phyloP scores from a whole-genome alignment of 2,329 filamentous ascomycete genomes.

The Colletotrichum tofieldiae region DNA sequence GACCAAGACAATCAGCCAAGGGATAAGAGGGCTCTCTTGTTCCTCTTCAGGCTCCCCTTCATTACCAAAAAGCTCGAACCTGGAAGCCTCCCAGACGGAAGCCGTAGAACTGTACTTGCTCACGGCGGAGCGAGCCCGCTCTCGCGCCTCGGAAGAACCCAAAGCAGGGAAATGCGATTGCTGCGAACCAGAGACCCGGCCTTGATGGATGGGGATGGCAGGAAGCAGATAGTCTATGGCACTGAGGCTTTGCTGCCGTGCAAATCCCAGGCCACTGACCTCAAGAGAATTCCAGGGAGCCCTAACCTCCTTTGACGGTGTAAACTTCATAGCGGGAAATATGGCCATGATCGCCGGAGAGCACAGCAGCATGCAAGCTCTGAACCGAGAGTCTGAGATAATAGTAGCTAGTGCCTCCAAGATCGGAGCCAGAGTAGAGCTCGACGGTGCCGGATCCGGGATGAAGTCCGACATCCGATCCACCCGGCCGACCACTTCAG shows the following conservation, averaged over 20 bases:
- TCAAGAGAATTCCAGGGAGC: conserved; percentile 69
- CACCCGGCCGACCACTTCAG: conserved; percentile 68
- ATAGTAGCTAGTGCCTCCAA: conserved; percentile 85
- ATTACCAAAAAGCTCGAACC: conserved; percentile 47
- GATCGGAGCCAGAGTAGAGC: conserved; percentile 76
- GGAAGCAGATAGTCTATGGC: conserved; percentile 79
- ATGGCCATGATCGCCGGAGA: conserved; percentile 79
- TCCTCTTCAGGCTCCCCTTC: conserved; percentile 66
- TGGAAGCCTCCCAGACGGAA: conserved; percentile 52
- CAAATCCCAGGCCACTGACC: conserved; percentile 64
- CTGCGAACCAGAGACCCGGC: conserved; percentile 46
- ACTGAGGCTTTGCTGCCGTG: conserved; percentile 63
- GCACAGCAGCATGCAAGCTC: conserved; percentile 79
- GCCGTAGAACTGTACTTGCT: conserved; percentile 49
- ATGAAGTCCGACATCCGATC: conserved; percentile 71
- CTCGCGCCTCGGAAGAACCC: conserved; percentile 59
- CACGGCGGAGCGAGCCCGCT: conserved; percentile 50
- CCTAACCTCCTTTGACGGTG: conserved; percentile 63
- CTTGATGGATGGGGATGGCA: conserved; percentile 60
- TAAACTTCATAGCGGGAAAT: conserved; percentile 74
- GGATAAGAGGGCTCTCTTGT: conserved; percentile 78
- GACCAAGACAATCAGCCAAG: conserved; percentile 79
- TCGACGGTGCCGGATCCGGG: conserved; percentile 73
- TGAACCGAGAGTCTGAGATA: conserved; percentile 83
- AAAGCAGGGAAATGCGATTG: conserved; percentile 69